These are phyloP conservation scores for Dianthus caryophyllus DNA, from an alignment of 148 eudicot genomes.

Conservation along the genomic window DNA sequence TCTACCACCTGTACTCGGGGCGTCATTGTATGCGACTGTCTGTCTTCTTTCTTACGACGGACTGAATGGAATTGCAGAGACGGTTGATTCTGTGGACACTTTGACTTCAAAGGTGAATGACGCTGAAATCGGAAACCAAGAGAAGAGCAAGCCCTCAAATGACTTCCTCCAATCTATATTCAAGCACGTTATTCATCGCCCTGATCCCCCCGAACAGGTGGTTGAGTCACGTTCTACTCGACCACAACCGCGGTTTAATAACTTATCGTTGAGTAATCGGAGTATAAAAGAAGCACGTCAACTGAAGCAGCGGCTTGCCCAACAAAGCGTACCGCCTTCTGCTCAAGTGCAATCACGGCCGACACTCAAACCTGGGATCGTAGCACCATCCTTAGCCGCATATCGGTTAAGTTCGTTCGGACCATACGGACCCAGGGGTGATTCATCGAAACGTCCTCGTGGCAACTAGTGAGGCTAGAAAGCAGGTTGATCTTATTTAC, in stretches of 20 bases:
- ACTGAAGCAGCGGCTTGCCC: too few species aligned
- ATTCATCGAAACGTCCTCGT: slow-evolving; percentile 27
- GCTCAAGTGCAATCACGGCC: not conserved
- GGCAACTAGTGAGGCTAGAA: slow-evolving; percentile 18
- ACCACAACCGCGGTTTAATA: not conserved
- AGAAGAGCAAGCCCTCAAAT: slow-evolving; percentile 21
- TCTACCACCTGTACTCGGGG: slow-evolving; percentile 59
- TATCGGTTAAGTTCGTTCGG: slow-evolving; percentile 7
- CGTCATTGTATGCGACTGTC: slow-evolving; percentile 59
- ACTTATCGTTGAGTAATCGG: too few species aligned
- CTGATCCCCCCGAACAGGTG: slow-evolving; percentile 4
- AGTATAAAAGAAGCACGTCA: too few species aligned
- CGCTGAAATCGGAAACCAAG: slow-evolving; percentile 36
- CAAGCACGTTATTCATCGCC: not conserved
- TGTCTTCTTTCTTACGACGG: slow-evolving; percentile 64
- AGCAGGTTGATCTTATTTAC: not conserved
- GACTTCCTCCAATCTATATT: slow-evolving; percentile 30
- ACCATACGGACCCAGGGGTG: slow-evolving; percentile 31
- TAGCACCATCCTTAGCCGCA: slow-evolving; percentile 10
- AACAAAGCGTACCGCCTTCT: too few species aligned
- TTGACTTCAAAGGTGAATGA: slow-evolving; percentile 50
- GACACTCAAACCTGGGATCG: slow-evolving; percentile 5
- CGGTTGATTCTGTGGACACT: slow-evolving; percentile 38
- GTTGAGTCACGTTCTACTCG: slow-evolving; percentile 9
- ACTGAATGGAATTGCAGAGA: slow-evolving; percentile 38